Evolutionary conservation across 352 stramenopile species (phyloP).

Genomic region (Pythium vanterpoolii): DNA sequence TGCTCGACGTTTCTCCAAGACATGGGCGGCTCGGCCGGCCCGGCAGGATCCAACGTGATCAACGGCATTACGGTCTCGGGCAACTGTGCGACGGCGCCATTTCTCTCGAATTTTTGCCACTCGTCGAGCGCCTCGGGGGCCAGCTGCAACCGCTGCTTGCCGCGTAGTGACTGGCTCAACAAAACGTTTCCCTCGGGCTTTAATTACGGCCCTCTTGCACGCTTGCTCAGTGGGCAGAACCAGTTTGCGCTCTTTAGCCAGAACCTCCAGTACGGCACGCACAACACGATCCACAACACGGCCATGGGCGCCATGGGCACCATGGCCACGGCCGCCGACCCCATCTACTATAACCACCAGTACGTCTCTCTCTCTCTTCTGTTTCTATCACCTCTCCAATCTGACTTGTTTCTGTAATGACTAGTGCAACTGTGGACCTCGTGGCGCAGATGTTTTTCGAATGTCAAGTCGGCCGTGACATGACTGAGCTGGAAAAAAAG

Average conservation of each 20-base stretch:
- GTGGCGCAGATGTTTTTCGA: constrained; percentile 65
- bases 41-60: constrained; percentile 15
- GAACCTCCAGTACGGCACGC: constrained; percentile 55
- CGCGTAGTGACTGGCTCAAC: constrained; percentile 44
- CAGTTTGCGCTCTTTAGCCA: constrained; percentile 46
- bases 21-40: constrained; percentile 44
- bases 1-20: constrained; percentile 65
- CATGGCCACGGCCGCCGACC: constrained; percentile 57
- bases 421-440: constrained; percentile 52
- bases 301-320: constrained; percentile 30
- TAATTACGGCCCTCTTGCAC: constrained; percentile 45
- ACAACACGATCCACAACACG: constrained; percentile 70
- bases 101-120: constrained; percentile 45
- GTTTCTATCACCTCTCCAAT: no score
- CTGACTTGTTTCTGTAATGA: not conserved
- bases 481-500: constrained; percentile 56
- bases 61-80: constrained; percentile 21
- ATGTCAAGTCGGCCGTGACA: constrained; percentile 51
- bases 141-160: constrained; percentile 50
- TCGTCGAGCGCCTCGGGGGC: constrained; percentile 31
- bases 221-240: constrained; percentile 42
- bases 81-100: constrained; percentile 23
- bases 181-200: constrained; percentile 49
- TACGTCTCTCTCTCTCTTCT: constrained; percentile 31
- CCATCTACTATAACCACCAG: constrained; percentile 78